A percentile compares a stretch with the other conserved stretches of the same genome.
Evolutionary conservation across 805 yeast genomes (phyloP).

Genomic region (Cyberlindnera galapagoensis): DNA sequence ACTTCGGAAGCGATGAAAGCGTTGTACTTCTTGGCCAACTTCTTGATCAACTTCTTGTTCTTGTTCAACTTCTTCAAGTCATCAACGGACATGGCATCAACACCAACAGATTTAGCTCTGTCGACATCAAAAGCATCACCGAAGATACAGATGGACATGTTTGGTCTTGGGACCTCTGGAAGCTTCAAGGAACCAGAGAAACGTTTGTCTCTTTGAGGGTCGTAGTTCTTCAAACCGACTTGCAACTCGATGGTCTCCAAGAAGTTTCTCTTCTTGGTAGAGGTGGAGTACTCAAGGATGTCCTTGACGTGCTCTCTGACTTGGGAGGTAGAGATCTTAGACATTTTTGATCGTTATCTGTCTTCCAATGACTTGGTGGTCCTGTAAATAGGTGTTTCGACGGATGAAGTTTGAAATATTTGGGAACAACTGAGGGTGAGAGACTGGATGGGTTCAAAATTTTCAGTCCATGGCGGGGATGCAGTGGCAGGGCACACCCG

Average conservation of each 20-base stretch:
- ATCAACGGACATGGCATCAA: slow-evolving; percentile 99
- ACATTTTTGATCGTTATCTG: slow-evolving; percentile 51
- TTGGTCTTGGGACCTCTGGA: slow-evolving; percentile 99
- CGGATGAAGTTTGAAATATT: slow-evolving; percentile 19
- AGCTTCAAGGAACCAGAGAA: slow-evolving; percentile 99
- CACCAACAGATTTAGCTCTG: slow-evolving; percentile 99
- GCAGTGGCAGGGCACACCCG: slow-evolving; percentile 5
- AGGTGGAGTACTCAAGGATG: slow-evolving; percentile 82
- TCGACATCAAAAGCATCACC: slow-evolving; percentile 99
- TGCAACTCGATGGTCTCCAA: slow-evolving; percentile 99
- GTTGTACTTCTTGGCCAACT: slow-evolving; percentile 99
- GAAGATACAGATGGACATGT: slow-evolving; percentile 99
- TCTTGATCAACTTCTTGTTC: slow-evolving; percentile 99
- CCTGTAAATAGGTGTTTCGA: slow-evolving; percentile 44
- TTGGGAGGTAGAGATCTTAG: slow-evolving; percentile 85
- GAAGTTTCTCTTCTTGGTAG: slow-evolving; percentile 99
- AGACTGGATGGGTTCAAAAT: neutral
- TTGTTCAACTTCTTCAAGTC: slow-evolving; percentile 99
- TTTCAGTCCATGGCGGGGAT: no score
- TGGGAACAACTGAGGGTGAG: neutral
- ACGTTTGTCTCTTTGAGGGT: slow-evolving; percentile 99
- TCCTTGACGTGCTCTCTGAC: slow-evolving; percentile 96
- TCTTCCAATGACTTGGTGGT: slow-evolving; percentile 72
- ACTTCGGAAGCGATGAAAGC: slow-evolving; percentile 99
- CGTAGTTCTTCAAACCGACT: slow-evolving; percentile 99